A percentile compares a stretch with the other conserved stretches of the same genome.
These are phyloP conservation scores for Paraphoma chrysanthemicola DNA, from an alignment of 2,329 filamentous ascomycete genomes.

Conservation along the genomic window DNA sequence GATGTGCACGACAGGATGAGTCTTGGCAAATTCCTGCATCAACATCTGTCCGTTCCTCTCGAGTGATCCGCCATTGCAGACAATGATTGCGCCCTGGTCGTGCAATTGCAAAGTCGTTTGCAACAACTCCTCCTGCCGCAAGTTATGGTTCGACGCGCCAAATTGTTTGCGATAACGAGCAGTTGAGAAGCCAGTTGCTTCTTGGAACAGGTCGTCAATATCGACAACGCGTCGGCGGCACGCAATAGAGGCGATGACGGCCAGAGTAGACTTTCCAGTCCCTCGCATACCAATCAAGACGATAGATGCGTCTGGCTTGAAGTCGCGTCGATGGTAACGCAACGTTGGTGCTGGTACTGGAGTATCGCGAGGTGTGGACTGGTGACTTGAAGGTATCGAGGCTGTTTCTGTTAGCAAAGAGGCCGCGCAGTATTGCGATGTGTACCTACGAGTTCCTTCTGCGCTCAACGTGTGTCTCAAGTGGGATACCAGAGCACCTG, in stretches of 20 bases:
- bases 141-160: constrained; percentile 68
- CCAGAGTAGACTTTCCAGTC: constrained; percentile 77
- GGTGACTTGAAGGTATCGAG: constrained; percentile 30
- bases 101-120: constrained; percentile 66
- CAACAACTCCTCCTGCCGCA: constrained; percentile 68
- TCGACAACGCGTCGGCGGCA: constrained; percentile 74
- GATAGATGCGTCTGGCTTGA: constrained; percentile 70
- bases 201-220: constrained; percentile 71
- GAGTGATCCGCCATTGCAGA: constrained; percentile 73
- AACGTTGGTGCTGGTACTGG: constrained; percentile 29
- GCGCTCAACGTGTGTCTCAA: constrained; percentile 10
- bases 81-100: constrained; percentile 69
- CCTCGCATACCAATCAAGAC: constrained; percentile 76
- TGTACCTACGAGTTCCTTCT: constrained; percentile 16
- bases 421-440: background rate
- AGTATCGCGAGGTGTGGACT: constrained; percentile 39
- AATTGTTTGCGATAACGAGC: constrained; percentile 69
- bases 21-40: constrained; percentile 67
- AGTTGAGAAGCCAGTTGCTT: constrained; percentile 67
- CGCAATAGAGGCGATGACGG: constrained; percentile 75
- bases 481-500: constrained; percentile 1
- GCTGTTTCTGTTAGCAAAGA: constrained; percentile 19
- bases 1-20: constrained; percentile 75
- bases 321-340: constrained; percentile 47
- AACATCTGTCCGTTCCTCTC: constrained; percentile 68